Percentiles rank a stretch among this genome's conserved stretches.
Evolutionary conservation across 352 stramenopile genomes (phyloP).

Genomic region (Globisporangium mamillatum): DNA sequence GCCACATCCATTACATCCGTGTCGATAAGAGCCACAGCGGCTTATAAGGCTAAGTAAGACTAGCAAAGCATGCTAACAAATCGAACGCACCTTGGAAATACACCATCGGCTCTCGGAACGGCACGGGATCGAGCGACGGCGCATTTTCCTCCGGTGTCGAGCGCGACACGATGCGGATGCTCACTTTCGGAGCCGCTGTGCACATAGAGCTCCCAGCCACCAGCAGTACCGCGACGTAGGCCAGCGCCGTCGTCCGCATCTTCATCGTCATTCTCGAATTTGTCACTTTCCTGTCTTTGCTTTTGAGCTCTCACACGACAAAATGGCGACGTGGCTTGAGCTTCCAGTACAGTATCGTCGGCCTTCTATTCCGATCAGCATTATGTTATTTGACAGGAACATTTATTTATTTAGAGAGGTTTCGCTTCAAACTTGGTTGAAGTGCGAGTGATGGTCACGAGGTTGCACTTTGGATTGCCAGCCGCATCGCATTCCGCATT

Average conservation of each 20-base stretch:
- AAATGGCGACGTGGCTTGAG: not conserved
- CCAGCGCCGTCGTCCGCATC: constrained; percentile 18
- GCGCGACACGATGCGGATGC: constrained; percentile 57
- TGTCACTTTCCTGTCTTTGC: not conserved
- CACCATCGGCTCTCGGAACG: constrained; percentile 43
- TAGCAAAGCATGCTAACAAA: not conserved
- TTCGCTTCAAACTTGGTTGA: constrained; percentile 9
- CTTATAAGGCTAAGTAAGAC: not conserved
- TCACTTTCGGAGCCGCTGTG: constrained; percentile 42
- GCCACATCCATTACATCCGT: not conserved
- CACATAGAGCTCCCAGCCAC: constrained; percentile 28
- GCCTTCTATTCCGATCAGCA: not conserved
- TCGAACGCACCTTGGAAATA: constrained; percentile 31
- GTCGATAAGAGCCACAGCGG: not conserved
- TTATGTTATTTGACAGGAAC: not conserved
- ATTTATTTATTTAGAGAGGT: not conserved
- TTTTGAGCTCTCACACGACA: not conserved
- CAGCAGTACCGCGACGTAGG: constrained; percentile 20
- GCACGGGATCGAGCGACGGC: constrained; percentile 29
- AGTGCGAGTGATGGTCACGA: constrained; percentile 23
- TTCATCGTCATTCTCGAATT: constrained; percentile 1
- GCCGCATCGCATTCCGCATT: constrained; percentile 11
- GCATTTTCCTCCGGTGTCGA: constrained; percentile 18
- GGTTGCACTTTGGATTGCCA: constrained; percentile 1
- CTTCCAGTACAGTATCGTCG: not conserved